A percentile compares a stretch with the other conserved stretches of the same genome.
Conservation (phyloP, 2,329 filamentous ascomycete genomes). For the Colletotrichum magnum region DNA sequence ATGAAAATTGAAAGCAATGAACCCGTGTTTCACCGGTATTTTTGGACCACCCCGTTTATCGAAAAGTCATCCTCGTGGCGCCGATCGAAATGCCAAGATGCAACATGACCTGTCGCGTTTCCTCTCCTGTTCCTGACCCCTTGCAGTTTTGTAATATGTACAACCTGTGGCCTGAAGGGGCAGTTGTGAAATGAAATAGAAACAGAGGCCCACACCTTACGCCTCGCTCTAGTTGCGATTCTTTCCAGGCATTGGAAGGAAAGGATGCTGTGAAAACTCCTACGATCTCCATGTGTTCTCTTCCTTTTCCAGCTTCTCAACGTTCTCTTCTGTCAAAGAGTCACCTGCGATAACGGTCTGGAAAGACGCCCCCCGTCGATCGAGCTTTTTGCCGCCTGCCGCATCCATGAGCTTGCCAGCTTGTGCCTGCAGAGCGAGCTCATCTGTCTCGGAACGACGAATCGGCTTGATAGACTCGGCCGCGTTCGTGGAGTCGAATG, state of each 20-base stretch:
- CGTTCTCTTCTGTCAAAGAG: conserved; percentile 67
- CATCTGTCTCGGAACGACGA: conserved; percentile 54
- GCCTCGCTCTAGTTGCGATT: conserved; percentile 16
- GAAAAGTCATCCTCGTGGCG: not conserved
- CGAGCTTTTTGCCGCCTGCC: conserved; percentile 54
- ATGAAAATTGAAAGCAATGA: not conserved
- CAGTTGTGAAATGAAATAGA: not conserved
- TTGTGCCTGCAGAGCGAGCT: conserved; percentile 58
- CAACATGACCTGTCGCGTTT: conserved; percentile 37
- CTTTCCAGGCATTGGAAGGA: not conserved
- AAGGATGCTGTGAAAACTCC: conserved; percentile 12
- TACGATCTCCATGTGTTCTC: conserved; percentile 40
- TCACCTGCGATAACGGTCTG: conserved; percentile 56
- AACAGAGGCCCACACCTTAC: conserved; percentile 10
- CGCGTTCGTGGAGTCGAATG: conserved; percentile 54
- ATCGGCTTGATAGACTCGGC: conserved; percentile 52
- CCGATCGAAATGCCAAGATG: conserved; percentile 42
- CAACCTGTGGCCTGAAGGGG: conserved; percentile 7
- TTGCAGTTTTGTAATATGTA: conserved; percentile 8
- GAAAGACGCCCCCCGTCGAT: conserved; percentile 51
- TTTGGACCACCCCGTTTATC: not conserved
- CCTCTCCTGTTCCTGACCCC: not conserved
- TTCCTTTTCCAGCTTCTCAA: conserved; percentile 61
- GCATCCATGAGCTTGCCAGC: conserved; percentile 64
- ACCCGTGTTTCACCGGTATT: not conserved